Evolutionary conservation across 208 protist species (phyloP).

Genomic region (Phytomonas sp.): DNA sequence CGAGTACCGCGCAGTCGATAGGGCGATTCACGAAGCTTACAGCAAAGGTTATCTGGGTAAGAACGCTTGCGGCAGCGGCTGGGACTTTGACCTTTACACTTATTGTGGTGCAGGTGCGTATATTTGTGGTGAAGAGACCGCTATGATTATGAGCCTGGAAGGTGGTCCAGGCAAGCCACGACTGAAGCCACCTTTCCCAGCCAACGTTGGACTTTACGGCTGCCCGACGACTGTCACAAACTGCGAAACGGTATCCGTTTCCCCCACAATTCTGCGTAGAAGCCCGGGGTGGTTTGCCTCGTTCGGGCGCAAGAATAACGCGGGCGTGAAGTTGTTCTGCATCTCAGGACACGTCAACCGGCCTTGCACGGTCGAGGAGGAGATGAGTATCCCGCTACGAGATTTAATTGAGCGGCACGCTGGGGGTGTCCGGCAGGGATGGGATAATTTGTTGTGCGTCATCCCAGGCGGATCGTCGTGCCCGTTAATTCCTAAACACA

Average conservation of each 20-base stretch:
- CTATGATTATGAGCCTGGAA: slow-evolving; percentile 96
- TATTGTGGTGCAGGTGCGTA: slow-evolving; percentile 98
- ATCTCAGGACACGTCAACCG: slow-evolving; percentile 98
- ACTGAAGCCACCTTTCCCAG: slow-evolving; percentile 98
- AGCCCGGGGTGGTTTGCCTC: slow-evolving; percentile 92
- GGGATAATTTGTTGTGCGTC: slow-evolving; percentile 97
- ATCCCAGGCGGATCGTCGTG: slow-evolving; percentile 97
- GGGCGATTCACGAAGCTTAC: slow-evolving; percentile 95
- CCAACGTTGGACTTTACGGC: slow-evolving; percentile 97
- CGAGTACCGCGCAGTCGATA: slow-evolving; percentile 91
- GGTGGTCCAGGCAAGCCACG: slow-evolving; percentile 96
- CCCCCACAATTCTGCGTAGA: slow-evolving; percentile 93
- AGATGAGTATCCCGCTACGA: slow-evolving; percentile 97
- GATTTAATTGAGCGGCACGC: slow-evolving; percentile 96
- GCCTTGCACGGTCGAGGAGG: slow-evolving; percentile 97
- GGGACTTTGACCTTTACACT: slow-evolving; percentile 97
- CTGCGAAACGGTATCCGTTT: slow-evolving; percentile 97
- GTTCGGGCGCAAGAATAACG: slow-evolving; percentile 96
- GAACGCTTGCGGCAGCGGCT: slow-evolving; percentile 96
- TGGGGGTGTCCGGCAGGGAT: slow-evolving; percentile 96
- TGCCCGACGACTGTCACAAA: slow-evolving; percentile 99
- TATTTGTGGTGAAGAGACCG: slow-evolving; percentile 99
- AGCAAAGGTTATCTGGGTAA: slow-evolving; percentile 93
- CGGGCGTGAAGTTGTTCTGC: slow-evolving; percentile 96
- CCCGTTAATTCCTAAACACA: slow-evolving; percentile 91